Conservation (phyloP, 441 rosid genomes). For the Populus hybrid region DNA sequence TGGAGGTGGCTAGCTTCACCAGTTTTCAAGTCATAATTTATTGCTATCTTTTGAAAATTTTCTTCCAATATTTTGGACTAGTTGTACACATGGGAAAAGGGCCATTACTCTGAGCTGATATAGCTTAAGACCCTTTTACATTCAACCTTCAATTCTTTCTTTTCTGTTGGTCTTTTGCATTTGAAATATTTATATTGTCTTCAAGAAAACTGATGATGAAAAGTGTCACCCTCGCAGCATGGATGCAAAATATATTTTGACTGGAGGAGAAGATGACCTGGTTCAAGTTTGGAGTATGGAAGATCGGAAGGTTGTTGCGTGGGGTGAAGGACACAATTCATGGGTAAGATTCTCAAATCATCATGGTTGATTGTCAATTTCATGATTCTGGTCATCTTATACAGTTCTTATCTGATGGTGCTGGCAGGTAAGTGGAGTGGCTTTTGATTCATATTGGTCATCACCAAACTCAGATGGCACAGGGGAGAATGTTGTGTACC, state of each 20-base stretch:
- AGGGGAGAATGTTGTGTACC: slow-evolving; percentile 75
- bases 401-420: slow-evolving; percentile 27
- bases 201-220: slow-evolving; percentile 23
- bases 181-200: slow-evolving; percentile 9
- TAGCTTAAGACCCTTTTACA: neutral
- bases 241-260: slow-evolving; percentile 93
- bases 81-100: neutral
- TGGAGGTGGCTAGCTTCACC: slow-evolving; percentile 65
- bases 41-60: neutral
- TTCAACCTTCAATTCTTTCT: neutral
- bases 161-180: neutral
- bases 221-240: slow-evolving; percentile 44
- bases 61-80: neutral
- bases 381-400: slow-evolving; percentile 18
- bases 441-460: slow-evolving; percentile 95
- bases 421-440: slow-evolving; percentile 96
- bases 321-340: slow-evolving; percentile 99
- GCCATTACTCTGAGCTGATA: neutral
- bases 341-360: slow-evolving; percentile 61
- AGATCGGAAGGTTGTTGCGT: slow-evolving; percentile 94
- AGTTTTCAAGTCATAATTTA: neutral
- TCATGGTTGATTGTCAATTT: neutral
- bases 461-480: slow-evolving; percentile 80
- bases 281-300: slow-evolving; percentile 99
- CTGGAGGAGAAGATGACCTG: slow-evolving; percentile 98